Evolutionary conservation across 768 basidiomycete genomes (phyloP).

Genomic region (Lactarius akahatsu): DNA sequence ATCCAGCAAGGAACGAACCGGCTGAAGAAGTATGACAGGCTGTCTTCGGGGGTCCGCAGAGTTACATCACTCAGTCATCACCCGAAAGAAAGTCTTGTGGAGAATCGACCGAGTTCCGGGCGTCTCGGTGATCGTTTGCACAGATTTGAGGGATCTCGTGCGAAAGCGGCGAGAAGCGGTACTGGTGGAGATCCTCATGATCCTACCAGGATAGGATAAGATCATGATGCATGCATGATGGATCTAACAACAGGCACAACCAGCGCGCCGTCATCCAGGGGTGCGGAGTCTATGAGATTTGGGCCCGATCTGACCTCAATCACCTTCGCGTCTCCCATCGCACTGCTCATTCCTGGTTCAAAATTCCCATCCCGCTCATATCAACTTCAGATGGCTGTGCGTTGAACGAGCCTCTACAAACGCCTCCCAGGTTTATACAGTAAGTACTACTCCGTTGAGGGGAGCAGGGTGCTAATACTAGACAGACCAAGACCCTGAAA

Average conservation of each 20-base stretch:
- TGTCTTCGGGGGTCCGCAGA: background rate
- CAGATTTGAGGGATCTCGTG: background rate
- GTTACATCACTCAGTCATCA: background rate
- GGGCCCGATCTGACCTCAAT: background rate
- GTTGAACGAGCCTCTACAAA: too few species aligned
- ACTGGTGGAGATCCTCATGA: background rate
- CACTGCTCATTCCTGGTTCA: too few species aligned
- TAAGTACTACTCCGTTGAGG: too few species aligned
- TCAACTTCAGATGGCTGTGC: background rate
- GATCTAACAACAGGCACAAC: too few species aligned
- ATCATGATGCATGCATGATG: too few species aligned
- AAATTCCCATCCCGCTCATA: too few species aligned
- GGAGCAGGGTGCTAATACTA: too few species aligned
- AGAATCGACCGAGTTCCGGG: background rate
- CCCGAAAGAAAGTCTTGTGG: background rate
- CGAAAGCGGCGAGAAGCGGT: background rate
- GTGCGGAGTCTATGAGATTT: background rate
- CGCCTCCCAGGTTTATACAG: too few species aligned
- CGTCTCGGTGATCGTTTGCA: background rate
- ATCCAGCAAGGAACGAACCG: background rate
- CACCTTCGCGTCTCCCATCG: background rate
- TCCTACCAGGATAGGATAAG: background rate
- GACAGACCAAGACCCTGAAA: too few species aligned
- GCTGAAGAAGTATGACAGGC: background rate
- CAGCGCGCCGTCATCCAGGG: background rate